Evolutionary conservation across 768 basidiomycete species (phyloP).

Genomic region (Kondoa malvinella): DNA sequence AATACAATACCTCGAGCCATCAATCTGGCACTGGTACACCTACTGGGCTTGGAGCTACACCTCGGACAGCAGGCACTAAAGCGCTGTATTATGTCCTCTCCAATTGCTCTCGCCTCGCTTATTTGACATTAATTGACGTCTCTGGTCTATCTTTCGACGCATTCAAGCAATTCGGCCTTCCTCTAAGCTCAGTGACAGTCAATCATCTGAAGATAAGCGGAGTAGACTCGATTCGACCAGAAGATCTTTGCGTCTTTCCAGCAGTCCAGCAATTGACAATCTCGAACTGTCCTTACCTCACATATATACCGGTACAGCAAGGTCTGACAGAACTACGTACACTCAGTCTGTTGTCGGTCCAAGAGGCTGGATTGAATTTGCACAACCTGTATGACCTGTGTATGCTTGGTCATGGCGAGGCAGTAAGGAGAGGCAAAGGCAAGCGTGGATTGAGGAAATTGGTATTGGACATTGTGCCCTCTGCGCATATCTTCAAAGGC

Average conservation of each 20-base stretch:
- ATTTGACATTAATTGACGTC: background rate
- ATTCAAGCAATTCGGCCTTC: background rate
- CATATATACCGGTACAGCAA: background rate
- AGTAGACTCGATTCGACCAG: constrained; percentile 36
- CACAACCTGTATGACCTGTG: constrained; percentile 22
- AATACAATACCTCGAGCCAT: too few relatives aligned
- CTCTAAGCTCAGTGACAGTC: background rate
- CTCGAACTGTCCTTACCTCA: background rate
- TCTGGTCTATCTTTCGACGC: background rate
- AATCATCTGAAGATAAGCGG: background rate
- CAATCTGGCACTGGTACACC: too few relatives aligned
- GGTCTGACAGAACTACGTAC: background rate
- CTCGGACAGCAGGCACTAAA: background rate
- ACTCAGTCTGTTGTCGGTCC: background rate
- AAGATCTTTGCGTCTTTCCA: constrained; percentile 30
- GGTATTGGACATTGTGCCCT: background rate
- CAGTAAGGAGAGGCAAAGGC: background rate
- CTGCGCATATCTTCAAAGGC: too few relatives aligned
- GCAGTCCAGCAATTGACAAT: background rate
- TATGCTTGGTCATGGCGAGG: background rate
- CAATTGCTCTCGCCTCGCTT: background rate
- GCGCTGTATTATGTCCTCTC: background rate
- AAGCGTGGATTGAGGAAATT: constrained; percentile 1
- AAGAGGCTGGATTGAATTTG: background rate
- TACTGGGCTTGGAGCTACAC: too few relatives aligned